Base-by-base conservation (phyloP, 2,329 filamentous ascomycete species). In the Paramyrothecium sp. region DNA sequence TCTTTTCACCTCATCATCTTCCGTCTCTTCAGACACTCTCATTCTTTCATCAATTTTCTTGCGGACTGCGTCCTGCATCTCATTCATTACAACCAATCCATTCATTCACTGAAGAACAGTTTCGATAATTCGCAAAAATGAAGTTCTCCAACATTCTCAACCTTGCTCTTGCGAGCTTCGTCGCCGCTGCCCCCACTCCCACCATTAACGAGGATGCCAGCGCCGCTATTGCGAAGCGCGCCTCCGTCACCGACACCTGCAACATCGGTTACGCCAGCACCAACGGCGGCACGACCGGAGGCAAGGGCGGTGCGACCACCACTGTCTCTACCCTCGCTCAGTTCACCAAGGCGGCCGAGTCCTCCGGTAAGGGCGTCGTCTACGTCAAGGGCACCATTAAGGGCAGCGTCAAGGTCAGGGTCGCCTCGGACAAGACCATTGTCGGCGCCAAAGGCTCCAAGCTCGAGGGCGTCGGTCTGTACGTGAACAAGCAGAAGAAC, bases 401-500 rank as follows among this genome's bases (percentile, higher is more conserved):
- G 3, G 64, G 79, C 56, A 65, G 66, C 20, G 71, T 67, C 41
- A 71, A 75, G 60, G 73, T 78, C 57, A 67, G 70, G 20, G 72
- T 81, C 46, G 70, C 70, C 44, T 78, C 75, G 50, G 72, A 81
- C 69, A 80, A 78, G 65, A 76, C 71, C 58, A 77, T 81, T 55
- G 69, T 81, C 30, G 78, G 78, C 50, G 71, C 67, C 4, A 17
- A 61, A 2, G 72, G 71, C 56, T 67, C 69, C 52, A 69, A 74
- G 67, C 66, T 79, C 60, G 75, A 68, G 33, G 78, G 80, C 33
- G 66, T 81, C 53, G 83, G 83, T 23, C 70, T 86, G 54, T 78
- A 80, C 60, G 75, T 88, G 71, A 78, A 80, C 62, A 73, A 74
- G 47, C 73, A 75, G 41, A 74, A 70, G 56, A 88, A 88, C 67